A percentile compares a stretch with the other conserved stretches of the same genome.
Conservation (phyloP, 2,329 filamentous ascomycete species). For the Trichoderma atroviride region DNA sequence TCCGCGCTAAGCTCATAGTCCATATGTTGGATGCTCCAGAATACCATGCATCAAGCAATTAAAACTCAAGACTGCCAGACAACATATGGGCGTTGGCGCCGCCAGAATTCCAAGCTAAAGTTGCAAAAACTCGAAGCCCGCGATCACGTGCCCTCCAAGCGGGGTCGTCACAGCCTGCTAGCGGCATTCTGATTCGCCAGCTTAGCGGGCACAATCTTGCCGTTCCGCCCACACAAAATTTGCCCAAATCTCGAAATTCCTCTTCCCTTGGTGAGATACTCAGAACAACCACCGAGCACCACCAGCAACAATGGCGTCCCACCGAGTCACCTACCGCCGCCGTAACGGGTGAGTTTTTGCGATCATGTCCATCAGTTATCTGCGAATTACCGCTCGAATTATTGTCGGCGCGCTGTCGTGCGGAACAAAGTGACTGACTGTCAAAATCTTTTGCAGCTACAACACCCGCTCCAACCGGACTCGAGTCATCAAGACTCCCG, state of each 20-base stretch:
- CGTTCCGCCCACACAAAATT: conserved; percentile 48
- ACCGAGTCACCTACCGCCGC: conserved; percentile 70
- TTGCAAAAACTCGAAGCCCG: not conserved
- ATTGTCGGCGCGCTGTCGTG: conserved; percentile 2
- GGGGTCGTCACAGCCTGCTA: conserved; percentile 16
- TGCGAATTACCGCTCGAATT: conserved; percentile 10
- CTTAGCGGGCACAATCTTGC: conserved; percentile 43
- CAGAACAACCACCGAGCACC: conserved; percentile 43
- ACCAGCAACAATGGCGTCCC: conserved; percentile 60
- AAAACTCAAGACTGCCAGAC: not conserved
- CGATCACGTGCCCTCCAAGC: conserved; percentile 15
- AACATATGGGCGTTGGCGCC: not conserved
- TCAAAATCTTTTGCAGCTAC: conserved; percentile 64
- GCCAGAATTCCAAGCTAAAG: not conserved
- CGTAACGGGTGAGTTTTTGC: conserved; percentile 73
- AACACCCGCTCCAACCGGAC: conserved; percentile 98
- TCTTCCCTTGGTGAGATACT: conserved; percentile 42
- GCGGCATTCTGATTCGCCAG: conserved; percentile 41
- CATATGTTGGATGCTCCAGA: not conserved
- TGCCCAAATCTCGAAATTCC: conserved; percentile 48
- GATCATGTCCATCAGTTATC: conserved; percentile 25
- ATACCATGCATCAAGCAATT: not conserved
- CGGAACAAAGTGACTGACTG: conserved; percentile 32
- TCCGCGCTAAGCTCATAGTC: not conserved
- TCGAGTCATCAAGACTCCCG: conserved; percentile 93